Evolutionary conservation across 139 green algal genomes (phyloP).

Genomic region (Coelastrella sp.): DNA sequence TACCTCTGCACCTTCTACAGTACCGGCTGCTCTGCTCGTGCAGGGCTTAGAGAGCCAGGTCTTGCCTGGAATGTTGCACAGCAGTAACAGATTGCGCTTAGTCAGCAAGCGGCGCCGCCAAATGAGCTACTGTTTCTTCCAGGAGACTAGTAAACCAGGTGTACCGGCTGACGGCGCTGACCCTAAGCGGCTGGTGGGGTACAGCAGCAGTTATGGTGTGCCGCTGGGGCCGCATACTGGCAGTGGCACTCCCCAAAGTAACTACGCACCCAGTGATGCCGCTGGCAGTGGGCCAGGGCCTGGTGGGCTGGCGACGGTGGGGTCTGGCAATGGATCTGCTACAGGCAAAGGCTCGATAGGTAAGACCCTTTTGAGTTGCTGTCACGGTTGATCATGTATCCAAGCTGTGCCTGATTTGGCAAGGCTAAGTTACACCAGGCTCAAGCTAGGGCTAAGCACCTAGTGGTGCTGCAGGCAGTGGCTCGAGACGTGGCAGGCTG

Average conservation of each 20-base stretch:
- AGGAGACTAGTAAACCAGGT: slow-evolving; percentile 19
- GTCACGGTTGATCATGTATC: too few relatives aligned
- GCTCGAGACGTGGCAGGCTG: too few relatives aligned
- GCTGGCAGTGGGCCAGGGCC: not conserved
- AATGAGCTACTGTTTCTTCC: slow-evolving; percentile 46
- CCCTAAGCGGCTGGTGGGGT: not conserved
- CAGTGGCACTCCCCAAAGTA: not conserved
- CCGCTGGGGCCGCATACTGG: not conserved
- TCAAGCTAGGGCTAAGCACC: too few relatives aligned
- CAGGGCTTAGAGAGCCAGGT: slow-evolving; percentile 38
- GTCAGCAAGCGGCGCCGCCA: slow-evolving; percentile 40
- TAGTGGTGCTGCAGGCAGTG: too few relatives aligned
- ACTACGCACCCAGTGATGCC: slow-evolving; percentile 19
- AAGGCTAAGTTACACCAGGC: too few relatives aligned
- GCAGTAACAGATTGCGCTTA: slow-evolving; percentile 33
- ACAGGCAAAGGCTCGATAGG: not conserved
- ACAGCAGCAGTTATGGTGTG: not conserved
- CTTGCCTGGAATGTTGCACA: slow-evolving; percentile 38
- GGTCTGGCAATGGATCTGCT: not conserved
- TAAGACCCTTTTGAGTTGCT: too few relatives aligned
- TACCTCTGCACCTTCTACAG: not conserved
- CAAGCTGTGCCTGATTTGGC: too few relatives aligned
- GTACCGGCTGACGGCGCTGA: slow-evolving; percentile 11
- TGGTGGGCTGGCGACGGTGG: not conserved
- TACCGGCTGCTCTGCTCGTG: slow-evolving; percentile 1